Percentiles rank a stretch among this genome's conserved stretches.
Conservation (phyloP, 768 basidiomycete genomes). For the Rhodotorula babjevae region DNA sequence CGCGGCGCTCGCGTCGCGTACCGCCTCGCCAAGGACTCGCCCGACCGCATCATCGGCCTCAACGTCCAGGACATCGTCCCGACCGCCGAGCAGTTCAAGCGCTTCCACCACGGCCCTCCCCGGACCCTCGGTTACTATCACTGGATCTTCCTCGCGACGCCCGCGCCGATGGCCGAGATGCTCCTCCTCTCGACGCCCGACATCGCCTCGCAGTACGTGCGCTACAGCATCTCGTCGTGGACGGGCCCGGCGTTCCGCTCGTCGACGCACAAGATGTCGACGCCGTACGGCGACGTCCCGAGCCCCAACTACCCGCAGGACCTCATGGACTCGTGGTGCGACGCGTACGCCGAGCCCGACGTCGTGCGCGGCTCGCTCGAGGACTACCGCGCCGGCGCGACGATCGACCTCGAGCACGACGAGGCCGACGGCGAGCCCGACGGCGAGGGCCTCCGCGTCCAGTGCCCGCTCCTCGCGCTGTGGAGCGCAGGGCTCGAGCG, state of each 20-base stretch:
- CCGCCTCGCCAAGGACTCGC: constrained; percentile 44
- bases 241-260: background rate
- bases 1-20: constrained; percentile 46
- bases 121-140: background rate
- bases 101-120: background rate
- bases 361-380: constrained; percentile 36
- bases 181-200: background rate
- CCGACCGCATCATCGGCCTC: constrained; percentile 39
- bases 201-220: background rate
- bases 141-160: constrained; percentile 12
- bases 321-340: background rate
- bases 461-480: constrained; percentile 12
- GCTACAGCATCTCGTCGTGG: constrained; percentile 6
- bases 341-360: background rate
- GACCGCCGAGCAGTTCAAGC: constrained; percentile 42
- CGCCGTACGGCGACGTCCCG: background rate
- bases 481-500: background rate
- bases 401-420: constrained; percentile 46
- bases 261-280: background rate
- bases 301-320: background rate
- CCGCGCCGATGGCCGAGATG: background rate
- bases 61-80: constrained; percentile 47
- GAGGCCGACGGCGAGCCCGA: constrained; percentile 24
- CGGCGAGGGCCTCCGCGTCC: background rate
- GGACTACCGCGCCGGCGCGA: constrained; percentile 46